These are phyloP conservation scores for Chlamydomonas sphaeroides DNA, from an alignment of 139 green algal species.

Conservation along the genomic window DNA sequence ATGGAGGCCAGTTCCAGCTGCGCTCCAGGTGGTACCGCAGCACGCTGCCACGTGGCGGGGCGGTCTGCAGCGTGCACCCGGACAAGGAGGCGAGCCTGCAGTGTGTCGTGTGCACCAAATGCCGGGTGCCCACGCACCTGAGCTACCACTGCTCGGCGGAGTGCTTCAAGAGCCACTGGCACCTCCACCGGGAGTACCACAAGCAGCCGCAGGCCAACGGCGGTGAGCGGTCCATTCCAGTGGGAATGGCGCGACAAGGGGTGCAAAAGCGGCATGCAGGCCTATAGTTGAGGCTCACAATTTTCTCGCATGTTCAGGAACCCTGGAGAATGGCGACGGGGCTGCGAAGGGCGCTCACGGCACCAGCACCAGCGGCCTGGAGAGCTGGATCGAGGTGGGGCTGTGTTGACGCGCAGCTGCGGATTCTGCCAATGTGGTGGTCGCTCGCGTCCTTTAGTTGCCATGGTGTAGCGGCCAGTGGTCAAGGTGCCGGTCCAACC, in stretches of 20 bases:
- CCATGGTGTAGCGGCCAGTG: too few relatives aligned
- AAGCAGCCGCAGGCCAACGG: conserved; percentile 52
- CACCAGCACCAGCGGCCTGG: conserved; percentile 70
- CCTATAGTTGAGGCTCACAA: too few relatives aligned
- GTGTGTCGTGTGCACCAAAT: conserved; percentile 90
- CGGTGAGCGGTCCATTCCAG: too few relatives aligned
- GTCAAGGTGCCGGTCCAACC: too few relatives aligned
- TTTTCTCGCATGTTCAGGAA: conserved; percentile 39
- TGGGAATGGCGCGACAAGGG: conserved; percentile 27
- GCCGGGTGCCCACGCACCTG: conserved; percentile 76
- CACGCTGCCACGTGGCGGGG: conserved; percentile 75
- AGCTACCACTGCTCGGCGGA: conserved; percentile 93
- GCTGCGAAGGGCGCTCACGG: conserved; percentile 45
- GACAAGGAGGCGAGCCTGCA: conserved; percentile 89
- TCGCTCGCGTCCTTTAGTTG: too few relatives aligned
- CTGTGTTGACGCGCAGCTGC: too few relatives aligned
- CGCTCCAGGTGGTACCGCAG: conserved; percentile 91
- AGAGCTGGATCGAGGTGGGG: conserved; percentile 84
- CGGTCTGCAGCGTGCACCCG: conserved; percentile 88
- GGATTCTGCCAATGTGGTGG: too few relatives aligned
- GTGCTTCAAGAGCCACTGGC: conserved; percentile 92
- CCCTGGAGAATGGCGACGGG: conserved; percentile 60
- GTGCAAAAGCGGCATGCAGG: too few relatives aligned
- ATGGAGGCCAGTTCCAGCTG: conserved; percentile 79
- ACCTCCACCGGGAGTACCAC: conserved; percentile 90